Percentiles rank a stretch among this genome's conserved stretches.
Evolutionary conservation across 768 basidiomycete species (phyloP).

Genomic region (Trametes punicea): DNA sequence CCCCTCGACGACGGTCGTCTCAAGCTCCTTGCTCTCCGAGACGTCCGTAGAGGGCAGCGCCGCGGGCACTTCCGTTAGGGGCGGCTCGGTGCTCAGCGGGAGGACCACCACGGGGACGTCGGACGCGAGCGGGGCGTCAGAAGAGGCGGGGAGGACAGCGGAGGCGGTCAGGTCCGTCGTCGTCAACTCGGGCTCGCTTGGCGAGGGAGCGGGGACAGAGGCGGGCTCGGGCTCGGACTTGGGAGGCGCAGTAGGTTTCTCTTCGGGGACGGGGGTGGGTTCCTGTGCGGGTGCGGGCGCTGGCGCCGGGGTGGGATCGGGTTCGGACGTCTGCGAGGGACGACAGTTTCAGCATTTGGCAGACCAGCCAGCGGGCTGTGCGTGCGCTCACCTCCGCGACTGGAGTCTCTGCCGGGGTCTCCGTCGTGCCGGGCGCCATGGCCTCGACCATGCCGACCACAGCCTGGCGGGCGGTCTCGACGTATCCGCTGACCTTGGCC

Average conservation of each 20-base stretch:
- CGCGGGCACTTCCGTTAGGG: background rate
- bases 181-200: slow-evolving; percentile 17
- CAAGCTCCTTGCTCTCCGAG: slow-evolving; percentile 17
- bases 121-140: slow-evolving; percentile 12
- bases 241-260: no score
- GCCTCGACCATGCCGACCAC: slow-evolving; percentile 26
- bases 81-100: slow-evolving; percentile 14
- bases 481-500: slow-evolving; percentile 14
- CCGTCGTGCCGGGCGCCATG: slow-evolving; percentile 23
- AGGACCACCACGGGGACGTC: slow-evolving; percentile 23
- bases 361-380: background rate
- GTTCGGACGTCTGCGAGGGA: background rate
- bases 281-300: background rate
- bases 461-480: slow-evolving; percentile 22
- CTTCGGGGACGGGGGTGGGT: no score
- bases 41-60: slow-evolving; percentile 8
- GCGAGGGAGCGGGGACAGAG: slow-evolving; percentile 4
- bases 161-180: slow-evolving; percentile 3
- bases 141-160: slow-evolving; percentile 13
- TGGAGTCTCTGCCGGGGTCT: slow-evolving; percentile 15
- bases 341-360: background rate
- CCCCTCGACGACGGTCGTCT: slow-evolving; percentile 22
- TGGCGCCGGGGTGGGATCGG: no score
- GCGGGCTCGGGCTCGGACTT: background rate
- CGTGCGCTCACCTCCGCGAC: background rate